phyloP scores from a whole-genome alignment of 2,329 filamentous ascomycete species.

The Fusarium buxicola region DNA sequence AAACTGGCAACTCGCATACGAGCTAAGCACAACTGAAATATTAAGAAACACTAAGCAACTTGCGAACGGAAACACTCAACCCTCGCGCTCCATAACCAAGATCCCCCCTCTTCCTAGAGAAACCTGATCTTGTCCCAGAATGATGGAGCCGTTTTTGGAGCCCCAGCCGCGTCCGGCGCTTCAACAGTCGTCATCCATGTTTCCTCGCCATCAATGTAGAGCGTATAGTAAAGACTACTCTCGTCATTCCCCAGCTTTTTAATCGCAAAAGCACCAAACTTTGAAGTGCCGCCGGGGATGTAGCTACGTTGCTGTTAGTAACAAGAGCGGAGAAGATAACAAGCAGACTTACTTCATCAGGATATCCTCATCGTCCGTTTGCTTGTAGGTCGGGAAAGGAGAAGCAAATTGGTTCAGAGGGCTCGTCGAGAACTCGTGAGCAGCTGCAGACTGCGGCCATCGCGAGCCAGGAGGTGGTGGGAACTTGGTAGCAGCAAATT shows the following conservation, averaged over 20 bases:
- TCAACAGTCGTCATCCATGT: slow-evolving; percentile 75
- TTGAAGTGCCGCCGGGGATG: slow-evolving; percentile 85
- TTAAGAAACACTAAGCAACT: slow-evolving; percentile 12
- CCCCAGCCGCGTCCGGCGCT: slow-evolving; percentile 52
- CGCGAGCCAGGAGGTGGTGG: slow-evolving; percentile 69
- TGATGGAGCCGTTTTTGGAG: slow-evolving; percentile 50
- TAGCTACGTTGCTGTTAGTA: slow-evolving; percentile 62
- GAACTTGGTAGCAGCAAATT: slow-evolving; percentile 91
- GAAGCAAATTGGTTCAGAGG: slow-evolving; percentile 95
- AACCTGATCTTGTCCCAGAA: slow-evolving; percentile 60
- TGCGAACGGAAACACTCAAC: not conserved
- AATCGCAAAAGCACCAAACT: slow-evolving; percentile 82
- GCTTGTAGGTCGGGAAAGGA: slow-evolving; percentile 83
- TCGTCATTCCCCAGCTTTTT: slow-evolving; percentile 68
- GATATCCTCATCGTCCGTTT: slow-evolving; percentile 85
- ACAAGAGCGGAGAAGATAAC: not conserved
- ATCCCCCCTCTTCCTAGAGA: slow-evolving; percentile 13
- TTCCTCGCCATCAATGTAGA: slow-evolving; percentile 85
- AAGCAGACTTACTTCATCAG: slow-evolving; percentile 77
- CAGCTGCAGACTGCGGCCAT: slow-evolving; percentile 73
- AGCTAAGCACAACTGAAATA: not conserved
- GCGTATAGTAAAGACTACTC: slow-evolving; percentile 80
- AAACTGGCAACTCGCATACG: too few relatives aligned
- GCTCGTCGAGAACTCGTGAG: slow-evolving; percentile 92
- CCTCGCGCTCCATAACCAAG: not conserved